Conservation (phyloP, 805 yeast genomes). For the Candida manassasensis region DNA sequence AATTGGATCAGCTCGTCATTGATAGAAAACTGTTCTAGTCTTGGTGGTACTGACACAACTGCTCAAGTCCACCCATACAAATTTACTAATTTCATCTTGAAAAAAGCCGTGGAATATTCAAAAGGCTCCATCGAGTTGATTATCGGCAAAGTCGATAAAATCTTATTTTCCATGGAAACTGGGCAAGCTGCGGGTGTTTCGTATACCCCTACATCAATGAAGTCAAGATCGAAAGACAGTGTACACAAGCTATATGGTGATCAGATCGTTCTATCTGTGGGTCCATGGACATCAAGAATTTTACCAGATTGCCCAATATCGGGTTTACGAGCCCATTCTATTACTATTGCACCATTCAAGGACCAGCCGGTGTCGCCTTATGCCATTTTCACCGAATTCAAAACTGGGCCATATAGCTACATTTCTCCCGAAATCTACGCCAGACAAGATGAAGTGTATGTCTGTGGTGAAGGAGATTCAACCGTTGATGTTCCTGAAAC, state of each 20-base stretch:
- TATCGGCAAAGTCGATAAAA: conserved; percentile 75
- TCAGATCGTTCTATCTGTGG: conserved; percentile 79
- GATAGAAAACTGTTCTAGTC: conserved; percentile 67
- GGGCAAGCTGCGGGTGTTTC: conserved; percentile 70
- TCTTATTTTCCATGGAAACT: conserved; percentile 54
- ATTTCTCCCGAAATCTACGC: conserved; percentile 95
- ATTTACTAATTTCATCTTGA: conserved; percentile 79
- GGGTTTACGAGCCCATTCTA: conserved; percentile 92
- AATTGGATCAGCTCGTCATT: conserved; percentile 70
- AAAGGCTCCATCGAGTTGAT: conserved; percentile 79
- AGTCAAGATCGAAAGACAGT: conserved; percentile 11
- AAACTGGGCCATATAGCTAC: conserved; percentile 59
- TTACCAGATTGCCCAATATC: conserved; percentile 92
- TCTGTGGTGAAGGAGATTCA: conserved; percentile 96
- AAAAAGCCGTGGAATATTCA: conserved; percentile 63
- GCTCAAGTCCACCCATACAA: conserved; percentile 97
- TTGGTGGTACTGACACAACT: conserved; percentile 83
- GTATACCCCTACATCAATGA: conserved; percentile 47
- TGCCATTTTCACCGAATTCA: conserved; percentile 90
- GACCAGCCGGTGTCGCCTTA: conserved; percentile 77
- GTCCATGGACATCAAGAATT: conserved; percentile 95
- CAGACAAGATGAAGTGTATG: conserved; percentile 90
- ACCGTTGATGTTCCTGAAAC: conserved; percentile 89
- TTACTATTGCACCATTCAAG: conserved; percentile 77
- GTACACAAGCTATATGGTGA: conserved; percentile 42